These are phyloP conservation scores for Piromyces sp. DNA, from an alignment of 192 early-diverging fungal species.

Conservation along the genomic window DNA sequence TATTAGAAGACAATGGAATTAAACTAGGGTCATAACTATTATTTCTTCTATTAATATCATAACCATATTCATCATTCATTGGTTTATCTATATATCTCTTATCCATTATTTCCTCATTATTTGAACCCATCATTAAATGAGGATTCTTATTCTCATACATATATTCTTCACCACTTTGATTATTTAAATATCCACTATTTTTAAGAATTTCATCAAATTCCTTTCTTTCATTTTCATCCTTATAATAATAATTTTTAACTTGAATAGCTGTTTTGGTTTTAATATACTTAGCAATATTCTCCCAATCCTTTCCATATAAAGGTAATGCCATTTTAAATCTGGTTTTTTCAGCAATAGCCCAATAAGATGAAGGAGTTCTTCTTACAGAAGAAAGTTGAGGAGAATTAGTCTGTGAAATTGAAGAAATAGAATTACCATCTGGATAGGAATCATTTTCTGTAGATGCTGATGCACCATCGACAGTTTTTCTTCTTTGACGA, in stretches of 20 bases:
- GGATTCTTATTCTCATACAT: neutral
- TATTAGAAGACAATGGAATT: no score
- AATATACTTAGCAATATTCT: constrained; percentile 46
- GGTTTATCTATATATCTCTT: neutral
- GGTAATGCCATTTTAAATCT: constrained; percentile 49
- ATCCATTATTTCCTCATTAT: neutral
- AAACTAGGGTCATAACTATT: no score
- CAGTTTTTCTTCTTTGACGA: neutral
- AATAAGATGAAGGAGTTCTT: constrained; percentile 48
- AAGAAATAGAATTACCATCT: neutral
- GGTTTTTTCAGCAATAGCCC: constrained; percentile 63
- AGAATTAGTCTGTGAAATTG: neutral
- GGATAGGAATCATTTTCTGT: neutral
- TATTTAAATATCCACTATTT: neutral
- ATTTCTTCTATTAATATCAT: neutral
- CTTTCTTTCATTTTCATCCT: constrained; percentile 1
- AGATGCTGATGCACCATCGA: neutral
- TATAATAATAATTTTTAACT: constrained; percentile 63
- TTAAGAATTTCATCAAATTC: neutral
- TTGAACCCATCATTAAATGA: neutral
- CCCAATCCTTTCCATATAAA: constrained; percentile 60
- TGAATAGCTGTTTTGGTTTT: constrained; percentile 66
- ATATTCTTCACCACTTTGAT: neutral
- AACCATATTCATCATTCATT: neutral
- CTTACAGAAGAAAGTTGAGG: neutral